Evolutionary conservation across 768 basidiomycete genomes (phyloP), one percentile per base, ranked within the genome.

Genomic region (Polyporus arcularius): DNA sequence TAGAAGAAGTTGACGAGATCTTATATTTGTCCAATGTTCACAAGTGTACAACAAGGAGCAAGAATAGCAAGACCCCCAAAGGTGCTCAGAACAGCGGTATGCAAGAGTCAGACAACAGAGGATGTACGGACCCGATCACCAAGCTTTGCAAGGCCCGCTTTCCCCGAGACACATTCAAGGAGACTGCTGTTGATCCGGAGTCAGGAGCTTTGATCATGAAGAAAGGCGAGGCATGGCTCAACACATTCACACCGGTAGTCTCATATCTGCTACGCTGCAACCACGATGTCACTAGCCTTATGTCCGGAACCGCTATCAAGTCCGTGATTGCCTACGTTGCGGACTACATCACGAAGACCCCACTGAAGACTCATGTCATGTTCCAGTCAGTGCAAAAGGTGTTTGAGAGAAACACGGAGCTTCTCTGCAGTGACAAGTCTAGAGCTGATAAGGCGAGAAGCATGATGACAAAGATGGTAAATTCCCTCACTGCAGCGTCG

Each of bases 401-500:
- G 5, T 53, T 53, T 45, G 53, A 53, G 39, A 18, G 26, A 11
- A 53, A 53, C 30, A 26, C 28, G 3, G 40, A 53, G n/a, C n/a
- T n/a, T n/a, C n/a, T n/a, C n/a, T 7, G 26, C 42, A 28, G 6
- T 53, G 26, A 39, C 26, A 10, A 30, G 40, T 40, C 14, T 7
- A 21, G 28, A 53, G 40, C 6, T 14, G 40, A 50, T 38, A 39
- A 43, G 35, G 57, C 57, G 14, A n/a, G 42, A 4, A 41, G 11
- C 1, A 30, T 58, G 5, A 52, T 58, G 40, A 58, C 57, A 1
- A 58, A 58, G 7, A 43, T 57, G 14, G 56, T 57, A 14, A 57
- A 57, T 50, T 31, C 56, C 14, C 28, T 56, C 6, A 62, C 61
- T 1, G 52, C 53, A 3, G 12, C n/a, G 6, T 32, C 30, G 18